A percentile compares a stretch with the other conserved stretches of the same genome.
These are phyloP conservation scores for Colletotrichum plurivorum DNA, from an alignment of 2,329 filamentous ascomycete species.

Conservation along the genomic window DNA sequence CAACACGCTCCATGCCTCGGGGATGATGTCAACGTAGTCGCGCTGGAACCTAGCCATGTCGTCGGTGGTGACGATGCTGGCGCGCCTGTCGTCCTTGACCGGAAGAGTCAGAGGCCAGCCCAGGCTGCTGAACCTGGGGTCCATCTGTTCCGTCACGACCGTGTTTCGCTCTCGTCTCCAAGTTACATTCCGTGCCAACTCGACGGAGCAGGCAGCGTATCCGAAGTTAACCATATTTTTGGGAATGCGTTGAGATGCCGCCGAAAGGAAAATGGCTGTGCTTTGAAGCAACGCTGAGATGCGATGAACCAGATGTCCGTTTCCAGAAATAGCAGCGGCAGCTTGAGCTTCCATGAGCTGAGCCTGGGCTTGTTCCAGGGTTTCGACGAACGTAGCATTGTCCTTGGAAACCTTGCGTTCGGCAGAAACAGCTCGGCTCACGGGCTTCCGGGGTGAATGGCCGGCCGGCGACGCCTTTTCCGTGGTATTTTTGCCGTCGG, in stretches of 20 bases:
- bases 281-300: constrained; percentile 76
- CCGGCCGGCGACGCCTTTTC: constrained; percentile 52
- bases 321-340: constrained; percentile 65
- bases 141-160: constrained; percentile 42
- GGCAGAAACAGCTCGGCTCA: constrained; percentile 24
- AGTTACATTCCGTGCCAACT: constrained; percentile 79
- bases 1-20: constrained; percentile 85
- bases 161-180: constrained; percentile 74
- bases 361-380: constrained; percentile 76
- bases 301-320: constrained; percentile 73
- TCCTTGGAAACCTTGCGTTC: constrained; percentile 48
- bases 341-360: constrained; percentile 75
- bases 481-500: constrained; percentile 54
- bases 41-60: constrained; percentile 78
- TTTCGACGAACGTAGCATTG: constrained; percentile 64
- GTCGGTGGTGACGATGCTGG: constrained; percentile 62
- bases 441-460: constrained; percentile 53
- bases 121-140: constrained; percentile 52
- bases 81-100: constrained; percentile 49
- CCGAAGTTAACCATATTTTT: constrained; percentile 64
- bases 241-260: constrained; percentile 65
- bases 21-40: constrained; percentile 89
- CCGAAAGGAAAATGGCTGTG: constrained; percentile 76
- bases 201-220: constrained; percentile 74
- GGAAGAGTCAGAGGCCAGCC: constrained; percentile 44